A percentile compares a stretch with the other conserved stretches of the same genome.
phyloP scores from a whole-genome alignment of 352 stramenopile genomes.

The Pythium aquatile region DNA sequence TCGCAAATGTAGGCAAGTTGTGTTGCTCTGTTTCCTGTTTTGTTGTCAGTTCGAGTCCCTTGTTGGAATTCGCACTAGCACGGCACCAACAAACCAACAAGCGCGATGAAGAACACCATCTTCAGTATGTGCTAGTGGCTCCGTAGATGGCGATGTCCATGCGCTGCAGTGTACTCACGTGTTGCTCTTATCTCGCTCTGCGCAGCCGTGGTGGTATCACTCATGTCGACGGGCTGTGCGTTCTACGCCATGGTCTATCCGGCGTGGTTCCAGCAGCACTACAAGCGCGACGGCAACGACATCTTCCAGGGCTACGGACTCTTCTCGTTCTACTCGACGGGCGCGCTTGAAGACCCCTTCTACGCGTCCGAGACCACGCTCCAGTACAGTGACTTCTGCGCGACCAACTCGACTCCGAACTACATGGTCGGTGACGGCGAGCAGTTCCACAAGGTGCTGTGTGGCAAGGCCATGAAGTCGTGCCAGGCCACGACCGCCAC shows the following conservation, averaged over 20 bases:
- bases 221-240: constrained; percentile 66
- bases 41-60: constrained; percentile 18
- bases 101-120: constrained; percentile 70
- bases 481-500: constrained; percentile 63
- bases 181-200: constrained; percentile 5
- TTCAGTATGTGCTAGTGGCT: constrained; percentile 44
- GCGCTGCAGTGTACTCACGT: constrained; percentile 11
- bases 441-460: constrained; percentile 70
- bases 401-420: constrained; percentile 50
- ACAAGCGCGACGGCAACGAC: constrained; percentile 64
- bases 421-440: constrained; percentile 82
- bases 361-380: constrained; percentile 79
- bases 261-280: constrained; percentile 86
- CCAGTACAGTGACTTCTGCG: constrained; percentile 77
- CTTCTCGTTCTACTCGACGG: constrained; percentile 84
- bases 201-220: constrained; percentile 74
- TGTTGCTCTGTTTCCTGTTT: constrained; percentile 5
- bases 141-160: neutral
- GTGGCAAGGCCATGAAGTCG: constrained; percentile 67
- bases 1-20: neutral
- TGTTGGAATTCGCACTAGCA: constrained; percentile 19
- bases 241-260: constrained; percentile 83
- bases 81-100: constrained; percentile 5
- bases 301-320: constrained; percentile 81
- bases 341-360: constrained; percentile 63